These are phyloP conservation scores for Litsea cubeba DNA, from an alignment of 164 flowering plant species.

Conservation along the genomic window DNA sequence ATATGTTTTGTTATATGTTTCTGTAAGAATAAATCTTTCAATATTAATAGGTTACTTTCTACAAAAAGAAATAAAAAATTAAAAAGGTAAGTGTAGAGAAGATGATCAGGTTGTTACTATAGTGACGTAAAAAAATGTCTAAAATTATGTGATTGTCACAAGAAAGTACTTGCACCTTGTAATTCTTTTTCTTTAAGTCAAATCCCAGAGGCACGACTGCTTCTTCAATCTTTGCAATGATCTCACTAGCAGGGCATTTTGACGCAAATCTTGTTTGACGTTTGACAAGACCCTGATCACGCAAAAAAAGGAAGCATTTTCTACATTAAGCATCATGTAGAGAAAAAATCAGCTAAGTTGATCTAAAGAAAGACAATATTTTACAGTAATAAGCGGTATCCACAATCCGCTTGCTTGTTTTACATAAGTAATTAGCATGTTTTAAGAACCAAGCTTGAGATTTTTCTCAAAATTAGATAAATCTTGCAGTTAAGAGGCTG, in stretches of 20 bases:
- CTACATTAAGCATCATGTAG: background rate
- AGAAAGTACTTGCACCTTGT: conserved; percentile 47
- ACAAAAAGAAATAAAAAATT: background rate
- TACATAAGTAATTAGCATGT: no score
- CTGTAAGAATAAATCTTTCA: background rate
- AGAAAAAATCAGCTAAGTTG: background rate
- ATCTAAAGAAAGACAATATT: background rate
- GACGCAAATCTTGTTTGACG: conserved; percentile 95
- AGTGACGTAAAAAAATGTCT: background rate
- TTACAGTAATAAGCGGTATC: no score
- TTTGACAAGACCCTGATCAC: conserved; percentile 72
- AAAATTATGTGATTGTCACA: background rate
- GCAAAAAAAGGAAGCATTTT: background rate
- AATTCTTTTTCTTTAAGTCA: conserved; percentile 83
- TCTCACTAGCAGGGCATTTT: conserved; percentile 75
- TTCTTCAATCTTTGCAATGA: conserved; percentile 83
- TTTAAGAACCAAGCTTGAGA: no score
- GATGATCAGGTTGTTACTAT: background rate
- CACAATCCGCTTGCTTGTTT: no score
- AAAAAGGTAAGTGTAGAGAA: background rate
- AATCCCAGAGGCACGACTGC: conserved; percentile 93
- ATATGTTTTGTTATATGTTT: background rate
- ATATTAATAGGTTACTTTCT: background rate
- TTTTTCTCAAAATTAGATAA: no score
- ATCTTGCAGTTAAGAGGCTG: no score